Evolutionary conservation across 2,329 filamentous ascomycete species (phyloP).

Genomic region (Bertia moriformis): DNA sequence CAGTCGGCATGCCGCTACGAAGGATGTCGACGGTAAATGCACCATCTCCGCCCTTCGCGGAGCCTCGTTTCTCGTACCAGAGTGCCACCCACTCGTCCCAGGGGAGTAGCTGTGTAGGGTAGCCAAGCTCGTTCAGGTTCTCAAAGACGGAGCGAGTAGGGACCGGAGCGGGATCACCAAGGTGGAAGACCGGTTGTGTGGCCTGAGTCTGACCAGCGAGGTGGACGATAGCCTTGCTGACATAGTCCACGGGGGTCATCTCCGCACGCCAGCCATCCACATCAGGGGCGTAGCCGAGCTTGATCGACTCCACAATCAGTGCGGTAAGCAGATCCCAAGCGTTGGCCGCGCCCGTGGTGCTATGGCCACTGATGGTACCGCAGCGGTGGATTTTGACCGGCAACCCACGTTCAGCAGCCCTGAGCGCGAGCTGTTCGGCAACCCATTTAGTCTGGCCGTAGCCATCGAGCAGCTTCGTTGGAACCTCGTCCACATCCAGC

Average conservation of each 20-base stretch:
- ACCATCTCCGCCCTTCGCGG: constrained; percentile 49
- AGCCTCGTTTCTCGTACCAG: constrained; percentile 59
- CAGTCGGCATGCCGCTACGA: constrained; percentile 64
- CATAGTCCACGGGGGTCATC: constrained; percentile 75
- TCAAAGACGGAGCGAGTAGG: constrained; percentile 52
- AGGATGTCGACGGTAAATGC: constrained; percentile 68
- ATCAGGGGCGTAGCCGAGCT: constrained; percentile 55
- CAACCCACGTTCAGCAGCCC: constrained; percentile 53
- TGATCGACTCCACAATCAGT: constrained; percentile 62
- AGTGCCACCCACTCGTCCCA: constrained; percentile 64
- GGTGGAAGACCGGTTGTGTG: constrained; percentile 55
- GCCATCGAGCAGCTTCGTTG: constrained; percentile 53
- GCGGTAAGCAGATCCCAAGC: constrained; percentile 67
- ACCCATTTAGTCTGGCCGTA: constrained; percentile 76
- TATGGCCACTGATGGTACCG: constrained; percentile 69
- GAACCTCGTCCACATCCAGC: constrained; percentile 53
- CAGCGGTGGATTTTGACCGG: constrained; percentile 59
- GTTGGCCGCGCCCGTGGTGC: constrained; percentile 59
- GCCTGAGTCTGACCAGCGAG: constrained; percentile 49
- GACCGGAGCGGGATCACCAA: constrained; percentile 60
- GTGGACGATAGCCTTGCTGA: constrained; percentile 59
- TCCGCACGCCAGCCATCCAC: constrained; percentile 65
- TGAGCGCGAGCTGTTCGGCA: constrained; percentile 58
- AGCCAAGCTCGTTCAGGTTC: constrained; percentile 51
- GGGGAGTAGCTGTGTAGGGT: constrained; percentile 46